These are phyloP conservation scores for Ormosia emarginata DNA, from an alignment of 306 rosid species.

Conservation along the genomic window DNA sequence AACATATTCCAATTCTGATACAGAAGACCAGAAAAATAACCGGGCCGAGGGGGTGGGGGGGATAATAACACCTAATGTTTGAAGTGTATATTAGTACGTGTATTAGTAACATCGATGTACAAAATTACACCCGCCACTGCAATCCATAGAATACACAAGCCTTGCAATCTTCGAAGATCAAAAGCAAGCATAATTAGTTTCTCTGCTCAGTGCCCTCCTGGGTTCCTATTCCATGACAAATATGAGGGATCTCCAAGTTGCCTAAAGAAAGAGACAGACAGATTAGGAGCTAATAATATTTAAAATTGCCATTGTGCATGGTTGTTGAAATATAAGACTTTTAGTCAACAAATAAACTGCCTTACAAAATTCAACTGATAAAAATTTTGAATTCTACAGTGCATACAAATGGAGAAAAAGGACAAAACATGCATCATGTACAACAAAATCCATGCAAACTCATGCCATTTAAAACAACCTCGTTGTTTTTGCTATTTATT, in stretches of 20 bases:
- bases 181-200: background rate
- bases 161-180: constrained; percentile 4
- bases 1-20: constrained; percentile 18
- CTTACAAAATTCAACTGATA: background rate
- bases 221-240: constrained; percentile 87
- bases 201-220: constrained; percentile 58
- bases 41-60: too few species aligned
- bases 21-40: background rate
- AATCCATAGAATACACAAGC: background rate
- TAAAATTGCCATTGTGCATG: background rate
- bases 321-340: background rate
- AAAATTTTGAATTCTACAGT: background rate
- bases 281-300: background rate
- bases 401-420: background rate
- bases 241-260: constrained; percentile 95
- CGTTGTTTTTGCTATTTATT: background rate
- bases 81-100: background rate
- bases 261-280: constrained; percentile 41
- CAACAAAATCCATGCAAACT: background rate
- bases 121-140: constrained; percentile 30
- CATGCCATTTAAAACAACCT: background rate
- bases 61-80: too few species aligned
- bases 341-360: background rate
- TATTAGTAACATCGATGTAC: constrained; percentile 31
- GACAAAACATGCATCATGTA: background rate